These are phyloP conservation scores for Ulvella scutata DNA, from an alignment of 139 green algal genomes.

Conservation along the genomic window DNA sequence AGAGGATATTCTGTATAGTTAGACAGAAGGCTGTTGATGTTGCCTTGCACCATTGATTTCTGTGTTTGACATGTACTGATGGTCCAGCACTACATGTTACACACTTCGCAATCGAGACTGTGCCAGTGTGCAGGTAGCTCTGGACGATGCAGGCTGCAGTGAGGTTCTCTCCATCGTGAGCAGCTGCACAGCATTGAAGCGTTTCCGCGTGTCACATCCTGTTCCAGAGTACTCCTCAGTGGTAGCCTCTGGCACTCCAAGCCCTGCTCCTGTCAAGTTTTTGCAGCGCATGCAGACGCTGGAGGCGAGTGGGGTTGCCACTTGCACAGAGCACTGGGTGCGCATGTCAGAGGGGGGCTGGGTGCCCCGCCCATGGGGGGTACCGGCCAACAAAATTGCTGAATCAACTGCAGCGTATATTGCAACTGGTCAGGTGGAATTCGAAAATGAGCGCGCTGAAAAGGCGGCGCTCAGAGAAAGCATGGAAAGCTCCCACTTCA, in stretches of 20 bases:
- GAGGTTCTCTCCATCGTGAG: not conserved
- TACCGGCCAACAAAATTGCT: not conserved
- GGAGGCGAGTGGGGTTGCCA: not conserved
- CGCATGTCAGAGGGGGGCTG: not conserved
- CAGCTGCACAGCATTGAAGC: not conserved
- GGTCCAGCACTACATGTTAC: no score
- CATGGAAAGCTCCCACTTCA: not conserved
- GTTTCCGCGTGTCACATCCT: not conserved
- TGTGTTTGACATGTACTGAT: no score
- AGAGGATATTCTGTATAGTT: no score
- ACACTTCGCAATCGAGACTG: no score
- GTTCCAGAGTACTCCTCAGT: not conserved
- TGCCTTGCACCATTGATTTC: no score
- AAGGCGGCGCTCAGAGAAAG: not conserved
- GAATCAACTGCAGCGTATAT: not conserved
- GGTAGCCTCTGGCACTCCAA: no score
- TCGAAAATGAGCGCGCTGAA: not conserved
- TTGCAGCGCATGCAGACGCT: not conserved
- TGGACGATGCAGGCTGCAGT: not conserved
- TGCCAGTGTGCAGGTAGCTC: not conserved
- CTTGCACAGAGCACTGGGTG: not conserved
- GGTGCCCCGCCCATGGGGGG: not conserved
- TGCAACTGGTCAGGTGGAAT: not conserved
- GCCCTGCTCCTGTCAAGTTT: not conserved
- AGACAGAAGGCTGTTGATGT: no score